phyloP scores from a whole-genome alignment of 768 basidiomycete genomes.

The Tricholoma hemisulphureum region DNA sequence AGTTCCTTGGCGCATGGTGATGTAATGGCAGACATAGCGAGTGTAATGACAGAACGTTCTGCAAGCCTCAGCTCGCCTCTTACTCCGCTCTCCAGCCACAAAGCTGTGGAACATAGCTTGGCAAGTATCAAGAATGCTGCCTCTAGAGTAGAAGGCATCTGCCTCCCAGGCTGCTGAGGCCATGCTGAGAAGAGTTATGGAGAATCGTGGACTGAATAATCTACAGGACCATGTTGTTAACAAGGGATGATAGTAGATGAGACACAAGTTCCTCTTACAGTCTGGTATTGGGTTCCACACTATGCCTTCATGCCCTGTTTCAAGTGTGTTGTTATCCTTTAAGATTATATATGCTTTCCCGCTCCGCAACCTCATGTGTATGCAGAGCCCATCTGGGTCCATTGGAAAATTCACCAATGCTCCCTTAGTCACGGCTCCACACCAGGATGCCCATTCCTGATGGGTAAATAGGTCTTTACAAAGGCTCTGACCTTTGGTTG shows the following conservation, averaged over 20 bases:
- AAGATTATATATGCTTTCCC: neutral
- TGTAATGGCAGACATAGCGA: neutral
- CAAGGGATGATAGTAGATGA: neutral
- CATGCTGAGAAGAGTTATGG: neutral
- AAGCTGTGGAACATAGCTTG: neutral
- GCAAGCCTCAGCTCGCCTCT: neutral
- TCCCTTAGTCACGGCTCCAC: neutral
- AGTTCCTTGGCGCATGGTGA: neutral
- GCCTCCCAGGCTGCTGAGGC: neutral
- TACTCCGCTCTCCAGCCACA: neutral
- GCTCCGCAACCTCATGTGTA: neutral
- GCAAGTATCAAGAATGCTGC: neutral
- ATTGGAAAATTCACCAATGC: neutral
- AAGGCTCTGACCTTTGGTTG: neutral
- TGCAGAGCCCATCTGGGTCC: neutral
- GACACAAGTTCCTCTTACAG: neutral
- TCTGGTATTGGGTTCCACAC: neutral
- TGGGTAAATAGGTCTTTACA: neutral
- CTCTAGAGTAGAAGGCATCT: neutral
- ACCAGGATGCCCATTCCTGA: neutral
- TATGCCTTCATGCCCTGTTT: neutral
- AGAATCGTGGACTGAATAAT: neutral
- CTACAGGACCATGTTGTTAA: neutral
- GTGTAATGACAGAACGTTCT: neutral
- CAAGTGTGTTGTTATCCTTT: neutral